Base-by-base conservation (phyloP, 2,329 filamentous ascomycete genomes). In the Penicillium brevicompactum region DNA sequence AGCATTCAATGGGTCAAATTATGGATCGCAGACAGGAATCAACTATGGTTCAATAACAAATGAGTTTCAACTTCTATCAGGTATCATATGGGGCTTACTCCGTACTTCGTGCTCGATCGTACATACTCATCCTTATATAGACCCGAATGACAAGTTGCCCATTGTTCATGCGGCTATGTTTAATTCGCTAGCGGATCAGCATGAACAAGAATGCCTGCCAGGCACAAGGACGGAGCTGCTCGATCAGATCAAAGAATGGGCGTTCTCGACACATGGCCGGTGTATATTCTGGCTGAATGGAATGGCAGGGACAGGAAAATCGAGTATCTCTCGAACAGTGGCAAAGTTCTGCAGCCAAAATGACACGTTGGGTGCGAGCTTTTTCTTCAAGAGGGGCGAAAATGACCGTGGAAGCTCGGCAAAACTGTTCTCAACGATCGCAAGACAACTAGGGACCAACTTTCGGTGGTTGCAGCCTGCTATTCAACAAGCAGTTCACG, bases 361-460 rank as follows among this genome's bases (percentile, higher is more conserved):
- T 7, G 37, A 57, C 6, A 21, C 56, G 16, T 67, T 76, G 41
- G 69, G 67, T 18, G 71, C 73, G 1, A 76, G 67, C 51, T 80
- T 81, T 58, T 79, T 80, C 64, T 81, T 81, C 62, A 78, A 77
- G 49, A 72, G 67, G 55, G 76, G 73, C 1, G 75, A 77, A 46
- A 64, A 60, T 3, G 74, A 79, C 56, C 69, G 74, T 24, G 70
- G 72, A 1, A 69, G 67, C 42, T 68, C 70, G 2, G 59, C 59
- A 4, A 69, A 65, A 46, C 67, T 82, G 37, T 70, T 81, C 14
- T 65, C 75, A 0, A 80, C 77, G 0, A 63, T 67, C 11, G 18
- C n/a, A 9, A 49, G 22, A 2, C 64, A 65, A 45, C 27, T 82
- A 27, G 31, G 11, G 7, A 27, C 24, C 24, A 27, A 7, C 24